phyloP scores from a whole-genome alignment of 2,329 filamentous ascomycete genomes.

The Thermothelomyces thermophilus region DNA sequence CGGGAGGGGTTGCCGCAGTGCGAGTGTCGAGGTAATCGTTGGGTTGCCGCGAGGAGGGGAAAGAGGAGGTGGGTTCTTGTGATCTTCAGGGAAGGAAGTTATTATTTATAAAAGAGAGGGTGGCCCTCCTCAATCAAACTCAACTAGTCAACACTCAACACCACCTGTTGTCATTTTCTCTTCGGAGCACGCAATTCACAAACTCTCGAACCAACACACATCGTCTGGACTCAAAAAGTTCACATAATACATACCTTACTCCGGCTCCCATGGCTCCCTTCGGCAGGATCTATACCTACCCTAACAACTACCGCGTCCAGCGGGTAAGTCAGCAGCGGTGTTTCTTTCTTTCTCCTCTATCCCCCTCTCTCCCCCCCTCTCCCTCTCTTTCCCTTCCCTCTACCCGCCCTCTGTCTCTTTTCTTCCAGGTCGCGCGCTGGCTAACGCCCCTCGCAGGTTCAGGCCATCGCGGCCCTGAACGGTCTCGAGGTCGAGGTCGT shows the following conservation, averaged over 20 bases:
- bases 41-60: neutral
- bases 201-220: neutral
- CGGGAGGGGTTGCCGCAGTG: no score
- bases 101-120: no score
- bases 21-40: neutral
- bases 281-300: constrained; percentile 35
- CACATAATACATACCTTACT: neutral
- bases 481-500: constrained; percentile 31
- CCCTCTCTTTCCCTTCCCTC: neutral
- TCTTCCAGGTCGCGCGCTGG: no score
- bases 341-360: neutral
- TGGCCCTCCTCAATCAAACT: no score
- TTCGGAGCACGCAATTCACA: constrained; percentile 12
- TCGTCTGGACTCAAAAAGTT: neutral
- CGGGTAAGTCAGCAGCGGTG: no score
- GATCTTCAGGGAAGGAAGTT: no score
- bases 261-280: constrained; percentile 33
- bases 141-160: no score
- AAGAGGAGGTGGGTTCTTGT: neutral
- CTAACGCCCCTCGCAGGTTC: constrained; percentile 25
- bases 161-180: constrained; percentile 6
- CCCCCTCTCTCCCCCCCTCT: no score
- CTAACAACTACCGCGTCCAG: constrained; percentile 32
- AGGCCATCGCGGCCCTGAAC: constrained; percentile 34
- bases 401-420: no score